Evolutionary conservation across 2,329 filamentous ascomycete species (phyloP).

Genomic region (Verticillium longisporum): DNA sequence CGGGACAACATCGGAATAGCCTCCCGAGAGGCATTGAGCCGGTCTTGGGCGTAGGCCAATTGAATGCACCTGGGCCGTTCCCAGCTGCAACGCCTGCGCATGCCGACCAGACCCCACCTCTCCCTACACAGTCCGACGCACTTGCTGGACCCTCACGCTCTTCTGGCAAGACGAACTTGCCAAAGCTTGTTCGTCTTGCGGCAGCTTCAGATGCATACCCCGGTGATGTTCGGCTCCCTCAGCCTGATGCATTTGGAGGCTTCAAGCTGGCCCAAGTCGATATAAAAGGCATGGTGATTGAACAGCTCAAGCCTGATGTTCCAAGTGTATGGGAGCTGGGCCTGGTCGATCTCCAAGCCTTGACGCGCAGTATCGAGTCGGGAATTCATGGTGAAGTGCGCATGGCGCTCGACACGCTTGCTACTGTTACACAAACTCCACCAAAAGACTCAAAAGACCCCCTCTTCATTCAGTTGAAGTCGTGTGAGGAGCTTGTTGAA

Average conservation of each 20-base stretch:
- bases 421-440: conserved; percentile 56
- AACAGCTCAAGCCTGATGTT: conserved; percentile 64
- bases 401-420: conserved; percentile 78
- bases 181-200: conserved; percentile 28
- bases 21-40: conserved; percentile 45
- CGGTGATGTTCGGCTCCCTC: conserved; percentile 43
- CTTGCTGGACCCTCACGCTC: background rate
- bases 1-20: conserved; percentile 41
- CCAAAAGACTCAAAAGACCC: conserved; percentile 37
- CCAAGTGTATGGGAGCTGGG: conserved; percentile 74
- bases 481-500: conserved; percentile 84
- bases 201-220: conserved; percentile 46
- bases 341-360: conserved; percentile 80
- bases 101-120: conserved; percentile 26
- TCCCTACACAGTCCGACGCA: background rate
- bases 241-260: conserved; percentile 55
- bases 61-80: conserved; percentile 30
- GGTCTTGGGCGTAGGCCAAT: conserved; percentile 27
- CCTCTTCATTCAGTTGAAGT: conserved; percentile 60
- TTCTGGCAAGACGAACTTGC: conserved; percentile 4
- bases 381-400: conserved; percentile 88
- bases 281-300: conserved; percentile 60
- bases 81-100: conserved; percentile 39
- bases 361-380: conserved; percentile 84
- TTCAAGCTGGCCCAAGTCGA: conserved; percentile 60